Conservation (phyloP, 352 stramenopile species). For the Phytophthora ramorum region DNA sequence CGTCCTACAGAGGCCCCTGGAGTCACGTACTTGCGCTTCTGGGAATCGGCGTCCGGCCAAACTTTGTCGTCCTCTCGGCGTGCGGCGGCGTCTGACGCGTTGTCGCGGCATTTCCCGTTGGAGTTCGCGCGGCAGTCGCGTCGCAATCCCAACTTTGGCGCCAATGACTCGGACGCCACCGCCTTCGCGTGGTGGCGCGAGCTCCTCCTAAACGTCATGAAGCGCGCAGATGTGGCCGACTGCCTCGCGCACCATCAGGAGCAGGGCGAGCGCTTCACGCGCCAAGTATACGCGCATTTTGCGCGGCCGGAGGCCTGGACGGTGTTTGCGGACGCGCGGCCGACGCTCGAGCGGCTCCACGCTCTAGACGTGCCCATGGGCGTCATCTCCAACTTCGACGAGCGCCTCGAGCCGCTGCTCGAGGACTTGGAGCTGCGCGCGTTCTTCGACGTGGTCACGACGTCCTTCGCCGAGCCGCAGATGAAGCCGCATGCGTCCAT, state of each 20-base stretch:
- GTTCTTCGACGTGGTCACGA: conserved; percentile 65
- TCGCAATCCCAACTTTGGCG: conserved; percentile 62
- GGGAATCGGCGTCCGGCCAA: conserved; percentile 34
- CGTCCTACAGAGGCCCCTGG: conserved; percentile 52
- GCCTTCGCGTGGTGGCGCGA: conserved; percentile 65
- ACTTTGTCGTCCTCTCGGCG: conserved; percentile 36
- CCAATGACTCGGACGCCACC: conserved; percentile 5
- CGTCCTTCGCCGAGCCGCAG: conserved; percentile 55
- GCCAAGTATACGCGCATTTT: conserved; percentile 65
- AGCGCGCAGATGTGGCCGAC: conserved; percentile 18
- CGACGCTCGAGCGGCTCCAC: conserved; percentile 48
- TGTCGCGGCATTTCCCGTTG: conserved; percentile 45
- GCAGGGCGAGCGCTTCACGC: conserved; percentile 45
- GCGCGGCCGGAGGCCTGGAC: conserved; percentile 55
- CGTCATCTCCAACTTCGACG: conserved; percentile 86
- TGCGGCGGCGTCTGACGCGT: conserved; percentile 17
- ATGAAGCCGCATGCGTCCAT: conserved; percentile 67
- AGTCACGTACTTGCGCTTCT: conserved; percentile 59
- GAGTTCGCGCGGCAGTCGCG: conserved; percentile 46
- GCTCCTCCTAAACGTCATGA: conserved; percentile 59
- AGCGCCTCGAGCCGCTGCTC: conserved; percentile 62
- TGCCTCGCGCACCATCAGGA: conserved; percentile 24
- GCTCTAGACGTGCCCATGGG: conserved; percentile 42
- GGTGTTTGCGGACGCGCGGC: conserved; percentile 62
- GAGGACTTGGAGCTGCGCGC: conserved; percentile 44